Evolutionary conservation across 306 rosid species (phyloP).

Genomic region (Vicia faba): DNA sequence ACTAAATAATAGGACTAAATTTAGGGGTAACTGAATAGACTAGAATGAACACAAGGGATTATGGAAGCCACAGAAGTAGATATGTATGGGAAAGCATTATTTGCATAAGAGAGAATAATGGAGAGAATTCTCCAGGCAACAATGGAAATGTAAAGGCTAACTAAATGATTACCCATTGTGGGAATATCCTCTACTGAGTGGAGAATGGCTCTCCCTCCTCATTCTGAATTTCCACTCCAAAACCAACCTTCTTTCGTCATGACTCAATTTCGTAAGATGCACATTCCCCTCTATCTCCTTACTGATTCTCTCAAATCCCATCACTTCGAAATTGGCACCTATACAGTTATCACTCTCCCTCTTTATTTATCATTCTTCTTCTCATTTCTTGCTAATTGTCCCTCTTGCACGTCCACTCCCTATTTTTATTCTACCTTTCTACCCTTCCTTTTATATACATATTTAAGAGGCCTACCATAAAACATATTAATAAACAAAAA

Average conservation of each 20-base stretch:
- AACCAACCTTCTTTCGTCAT: not conserved
- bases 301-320: not conserved
- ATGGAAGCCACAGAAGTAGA: too few relatives aligned
- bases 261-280: not conserved
- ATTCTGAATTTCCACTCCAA: not conserved
- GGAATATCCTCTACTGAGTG: not conserved
- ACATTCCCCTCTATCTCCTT: not conserved
- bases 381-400: too few relatives aligned
- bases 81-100: too few relatives aligned
- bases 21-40: too few relatives aligned
- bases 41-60: too few relatives aligned
- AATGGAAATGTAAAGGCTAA: not conserved
- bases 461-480: too few relatives aligned
- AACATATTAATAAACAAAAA: slow-evolving; percentile 12
- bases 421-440: too few relatives aligned
- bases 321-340: not conserved
- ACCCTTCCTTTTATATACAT: too few relatives aligned
- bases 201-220: not conserved
- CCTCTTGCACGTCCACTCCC: too few relatives aligned
- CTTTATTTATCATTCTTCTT: too few relatives aligned
- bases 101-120: not conserved
- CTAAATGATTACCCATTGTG: not conserved
- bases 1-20: not conserved
- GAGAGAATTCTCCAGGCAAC: not conserved
- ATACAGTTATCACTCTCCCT: too few relatives aligned